Conservation (phyloP, 2,329 filamentous ascomycete genomes). For the Talaromyces piceae region DNA sequence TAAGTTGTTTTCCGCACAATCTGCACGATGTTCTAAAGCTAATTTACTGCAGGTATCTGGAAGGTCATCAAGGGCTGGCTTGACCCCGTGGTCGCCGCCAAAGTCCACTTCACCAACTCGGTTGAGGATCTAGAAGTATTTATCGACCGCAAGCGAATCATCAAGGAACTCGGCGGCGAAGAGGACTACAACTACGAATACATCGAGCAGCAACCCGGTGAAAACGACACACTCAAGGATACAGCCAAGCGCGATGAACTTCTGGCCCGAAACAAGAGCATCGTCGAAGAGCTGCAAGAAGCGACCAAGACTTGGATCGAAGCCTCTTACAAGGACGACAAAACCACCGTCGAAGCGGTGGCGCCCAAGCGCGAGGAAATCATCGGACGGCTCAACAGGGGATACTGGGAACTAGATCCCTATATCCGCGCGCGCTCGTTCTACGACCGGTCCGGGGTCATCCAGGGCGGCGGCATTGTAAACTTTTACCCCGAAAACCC, state of each 20-base stretch:
- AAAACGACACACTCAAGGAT: conserved; percentile 69
- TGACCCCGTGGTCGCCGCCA: conserved; percentile 88
- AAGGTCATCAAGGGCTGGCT: conserved; percentile 93
- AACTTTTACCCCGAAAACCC: conserved; percentile 55
- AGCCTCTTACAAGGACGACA: conserved; percentile 38
- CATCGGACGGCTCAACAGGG: conserved; percentile 56
- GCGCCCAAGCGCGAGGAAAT: conserved; percentile 55
- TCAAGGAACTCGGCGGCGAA: conserved; percentile 76
- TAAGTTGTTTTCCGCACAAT: conserved; percentile 28
- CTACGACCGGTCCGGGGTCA: conserved; percentile 73
- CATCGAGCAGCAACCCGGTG: conserved; percentile 63
- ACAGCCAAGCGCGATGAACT: conserved; percentile 58
- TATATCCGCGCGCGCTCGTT: conserved; percentile 75
- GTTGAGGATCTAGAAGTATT: conserved; percentile 70
- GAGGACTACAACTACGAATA: conserved; percentile 83
- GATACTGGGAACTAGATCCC: conserved; percentile 87
- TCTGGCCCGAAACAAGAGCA: conserved; percentile 52
- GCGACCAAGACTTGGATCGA: conserved; percentile 69
- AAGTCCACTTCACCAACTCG: conserved; percentile 87
- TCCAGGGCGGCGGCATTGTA: conserved; percentile 59
- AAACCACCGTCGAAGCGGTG: conserved; percentile 41
- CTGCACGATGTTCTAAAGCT: conserved; percentile 3
- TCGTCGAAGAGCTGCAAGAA: conserved; percentile 68
- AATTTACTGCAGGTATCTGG: conserved; percentile 66
- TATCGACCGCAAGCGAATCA: conserved; percentile 62